These are phyloP conservation scores for Cladophialophora chaetospira DNA, from an alignment of 2,329 filamentous ascomycete species.

Conservation along the genomic window DNA sequence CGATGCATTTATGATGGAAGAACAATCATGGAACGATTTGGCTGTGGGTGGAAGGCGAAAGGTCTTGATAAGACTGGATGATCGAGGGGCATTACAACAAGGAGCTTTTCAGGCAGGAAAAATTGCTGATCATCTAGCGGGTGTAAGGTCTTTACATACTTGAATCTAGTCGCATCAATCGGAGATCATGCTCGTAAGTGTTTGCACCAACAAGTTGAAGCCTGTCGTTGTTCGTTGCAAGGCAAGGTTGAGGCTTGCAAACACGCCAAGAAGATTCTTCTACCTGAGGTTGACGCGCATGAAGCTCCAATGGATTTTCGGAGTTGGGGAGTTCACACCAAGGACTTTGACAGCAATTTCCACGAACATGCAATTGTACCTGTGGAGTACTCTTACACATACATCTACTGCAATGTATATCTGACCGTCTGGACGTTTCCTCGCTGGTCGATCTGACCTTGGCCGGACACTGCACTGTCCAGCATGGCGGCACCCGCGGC, in stretches of 20 bases:
- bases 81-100: no score
- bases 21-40: no score
- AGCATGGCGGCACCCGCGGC: slow-evolving; percentile 29
- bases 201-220: neutral
- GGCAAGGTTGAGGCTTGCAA: neutral
- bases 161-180: no score
- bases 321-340: neutral
- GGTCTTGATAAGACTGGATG: no score
- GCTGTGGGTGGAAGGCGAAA: no score
- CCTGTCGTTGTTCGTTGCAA: no score
- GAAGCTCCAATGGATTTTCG: neutral
- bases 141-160: neutral
- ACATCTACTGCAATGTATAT: no score
- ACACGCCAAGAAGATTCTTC: neutral
- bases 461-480: neutral
- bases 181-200: no score
- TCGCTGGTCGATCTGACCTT: no score
- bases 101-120: neutral
- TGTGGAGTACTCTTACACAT: no score
- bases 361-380: neutral
- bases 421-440: no score
- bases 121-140: neutral
- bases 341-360: neutral
- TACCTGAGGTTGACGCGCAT: neutral
- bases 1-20: slow-evolving; percentile 11